Percentiles rank a stretch among this genome's conserved stretches.
These are phyloP conservation scores for Rhodamnia argentea DNA, from an alignment of 345 rosid species.

Conservation along the genomic window DNA sequence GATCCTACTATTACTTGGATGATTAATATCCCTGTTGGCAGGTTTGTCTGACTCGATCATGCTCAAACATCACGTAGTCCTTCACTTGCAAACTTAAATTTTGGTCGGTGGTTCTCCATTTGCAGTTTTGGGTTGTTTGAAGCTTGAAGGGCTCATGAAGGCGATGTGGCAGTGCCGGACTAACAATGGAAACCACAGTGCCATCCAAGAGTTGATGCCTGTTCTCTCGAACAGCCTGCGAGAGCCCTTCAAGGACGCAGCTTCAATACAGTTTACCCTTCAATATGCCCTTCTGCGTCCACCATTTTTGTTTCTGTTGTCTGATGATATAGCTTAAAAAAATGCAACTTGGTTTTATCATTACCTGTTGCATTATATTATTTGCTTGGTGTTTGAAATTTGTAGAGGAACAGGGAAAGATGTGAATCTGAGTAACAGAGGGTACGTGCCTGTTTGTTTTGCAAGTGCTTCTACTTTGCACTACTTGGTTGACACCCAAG, in stretches of 20 bases:
- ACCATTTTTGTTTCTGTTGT: not conserved
- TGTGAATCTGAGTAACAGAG: not conserved
- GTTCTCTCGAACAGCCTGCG: not conserved
- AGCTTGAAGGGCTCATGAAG: not conserved
- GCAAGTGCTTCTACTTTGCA: not conserved
- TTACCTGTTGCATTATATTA: not conserved
- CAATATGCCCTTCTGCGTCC: not conserved
- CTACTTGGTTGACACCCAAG: not conserved
- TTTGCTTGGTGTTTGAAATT: not conserved
- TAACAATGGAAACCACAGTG: not conserved
- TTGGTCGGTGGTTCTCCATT: not conserved
- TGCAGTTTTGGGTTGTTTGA: not conserved
- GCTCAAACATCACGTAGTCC: not conserved
- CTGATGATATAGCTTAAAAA: not conserved
- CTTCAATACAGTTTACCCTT: not conserved
- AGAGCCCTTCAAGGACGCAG: not conserved
- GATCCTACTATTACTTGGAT: conserved; percentile 88
- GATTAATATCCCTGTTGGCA: conserved; percentile 26
- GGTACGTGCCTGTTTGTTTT: not conserved
- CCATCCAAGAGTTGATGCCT: not conserved
- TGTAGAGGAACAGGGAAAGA: not conserved
- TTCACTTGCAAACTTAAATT: not conserved
- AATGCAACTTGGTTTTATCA: not conserved
- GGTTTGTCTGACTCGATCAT: conserved; percentile 1
- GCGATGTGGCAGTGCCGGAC: not conserved